Conservation (phyloP, 257 asterid species). For the Solanum sparsipilum region DNA sequence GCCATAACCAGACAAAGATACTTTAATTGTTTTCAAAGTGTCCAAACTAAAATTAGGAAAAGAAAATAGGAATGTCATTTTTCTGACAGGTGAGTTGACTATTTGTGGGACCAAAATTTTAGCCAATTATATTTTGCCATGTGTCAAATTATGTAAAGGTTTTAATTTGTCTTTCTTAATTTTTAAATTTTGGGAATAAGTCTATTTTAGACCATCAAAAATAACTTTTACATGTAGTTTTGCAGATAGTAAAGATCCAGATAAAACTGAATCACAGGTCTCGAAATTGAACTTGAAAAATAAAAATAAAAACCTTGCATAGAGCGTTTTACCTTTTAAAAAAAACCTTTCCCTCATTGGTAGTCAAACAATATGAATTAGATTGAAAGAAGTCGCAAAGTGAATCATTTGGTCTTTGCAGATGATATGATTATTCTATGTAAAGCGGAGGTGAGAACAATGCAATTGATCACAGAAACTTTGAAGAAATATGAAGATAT, state of each 20-base stretch:
- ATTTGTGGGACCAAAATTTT: not conserved
- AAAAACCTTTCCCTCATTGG: not conserved
- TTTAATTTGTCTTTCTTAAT: not conserved
- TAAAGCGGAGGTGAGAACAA: too few relatives aligned
- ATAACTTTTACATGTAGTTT: not conserved
- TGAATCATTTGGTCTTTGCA: too few relatives aligned
- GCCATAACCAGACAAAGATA: not conserved
- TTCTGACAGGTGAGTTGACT: not conserved
- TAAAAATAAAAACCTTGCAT: too few relatives aligned
- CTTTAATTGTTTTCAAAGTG: not conserved
- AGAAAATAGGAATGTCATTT: not conserved
- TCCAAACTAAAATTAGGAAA: not conserved
- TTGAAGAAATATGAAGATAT: too few relatives aligned
- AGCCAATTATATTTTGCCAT: not conserved
- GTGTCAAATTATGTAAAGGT: not conserved
- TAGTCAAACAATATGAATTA: too few relatives aligned
- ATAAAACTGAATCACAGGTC: too few relatives aligned
- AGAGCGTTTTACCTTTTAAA: accelerated
- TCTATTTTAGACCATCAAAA: too few relatives aligned
- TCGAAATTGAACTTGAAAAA: too few relatives aligned
- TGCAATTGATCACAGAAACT: too few relatives aligned
- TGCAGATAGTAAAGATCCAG: not conserved
- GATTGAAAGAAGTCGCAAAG: too few relatives aligned
- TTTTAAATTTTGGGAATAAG: too few relatives aligned
- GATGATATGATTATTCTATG: too few relatives aligned